Percentiles rank a stretch among this genome's conserved stretches.
phyloP scores from a whole-genome alignment of 1,284 basidiomycete genomes.

The Leccinum griseonigrum region DNA sequence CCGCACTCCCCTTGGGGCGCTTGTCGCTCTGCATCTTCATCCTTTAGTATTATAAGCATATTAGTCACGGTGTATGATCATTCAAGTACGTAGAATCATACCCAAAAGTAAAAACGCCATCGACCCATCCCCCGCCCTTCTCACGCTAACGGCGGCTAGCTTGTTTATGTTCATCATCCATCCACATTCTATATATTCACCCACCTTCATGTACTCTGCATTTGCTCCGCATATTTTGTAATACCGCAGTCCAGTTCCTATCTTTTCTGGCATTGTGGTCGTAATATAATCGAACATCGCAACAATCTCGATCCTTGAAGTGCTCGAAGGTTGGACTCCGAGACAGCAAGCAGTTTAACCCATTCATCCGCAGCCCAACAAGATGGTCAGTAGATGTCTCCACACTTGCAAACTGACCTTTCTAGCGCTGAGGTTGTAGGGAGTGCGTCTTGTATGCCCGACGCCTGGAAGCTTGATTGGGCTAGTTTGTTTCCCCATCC shows the following conservation, averaged over 20 bases:
- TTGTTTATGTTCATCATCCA: neutral
- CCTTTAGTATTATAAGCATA: constrained; percentile 25
- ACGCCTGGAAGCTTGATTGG: neutral
- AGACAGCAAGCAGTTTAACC: neutral
- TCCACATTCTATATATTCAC: constrained; percentile 12
- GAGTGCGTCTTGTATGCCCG: neutral
- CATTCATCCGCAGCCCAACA: constrained; percentile 1
- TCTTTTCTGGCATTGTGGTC: neutral
- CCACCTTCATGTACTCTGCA: neutral
- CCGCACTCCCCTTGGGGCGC: neutral
- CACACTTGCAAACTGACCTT: neutral
- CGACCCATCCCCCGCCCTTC: neutral
- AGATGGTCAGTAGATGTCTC: neutral
- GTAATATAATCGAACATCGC: constrained; percentile 6
- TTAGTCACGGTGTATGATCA: constrained; percentile 16
- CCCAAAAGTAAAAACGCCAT: constrained; percentile 8
- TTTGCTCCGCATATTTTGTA: constrained; percentile 12
- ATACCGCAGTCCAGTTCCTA: neutral
- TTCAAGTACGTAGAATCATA: constrained; percentile 20
- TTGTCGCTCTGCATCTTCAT: constrained; percentile 6
- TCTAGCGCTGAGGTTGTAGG: neutral
- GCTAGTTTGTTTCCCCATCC: neutral
- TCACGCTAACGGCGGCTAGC: constrained; percentile 2
- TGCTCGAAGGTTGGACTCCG: neutral
- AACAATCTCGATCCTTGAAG: neutral